Conservation (phyloP, 2,329 filamentous ascomycete species). For the Sporothrix humicola region DNA sequence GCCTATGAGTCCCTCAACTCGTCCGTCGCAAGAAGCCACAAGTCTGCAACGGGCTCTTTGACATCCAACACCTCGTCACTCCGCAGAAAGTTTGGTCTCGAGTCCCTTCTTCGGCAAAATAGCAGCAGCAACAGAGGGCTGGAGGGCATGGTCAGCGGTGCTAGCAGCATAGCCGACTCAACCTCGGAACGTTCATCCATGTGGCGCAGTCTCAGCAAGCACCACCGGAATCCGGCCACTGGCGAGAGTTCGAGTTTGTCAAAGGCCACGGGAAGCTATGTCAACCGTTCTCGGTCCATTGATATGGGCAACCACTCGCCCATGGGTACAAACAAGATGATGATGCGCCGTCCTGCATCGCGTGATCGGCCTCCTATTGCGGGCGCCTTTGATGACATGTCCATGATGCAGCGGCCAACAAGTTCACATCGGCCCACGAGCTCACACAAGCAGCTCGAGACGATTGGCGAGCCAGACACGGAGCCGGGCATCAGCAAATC, state of each 20-base stretch:
- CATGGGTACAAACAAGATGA: slow-evolving; percentile 44
- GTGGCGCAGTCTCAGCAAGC: slow-evolving; percentile 87
- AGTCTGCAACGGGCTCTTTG: slow-evolving; percentile 71
- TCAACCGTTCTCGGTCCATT: slow-evolving; percentile 77
- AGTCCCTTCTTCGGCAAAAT: slow-evolving; percentile 75
- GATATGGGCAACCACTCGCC: slow-evolving; percentile 63
- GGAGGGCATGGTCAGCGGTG: slow-evolving; percentile 27
- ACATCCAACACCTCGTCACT: slow-evolving; percentile 87
- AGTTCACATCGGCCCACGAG: slow-evolving; percentile 58
- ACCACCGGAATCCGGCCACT: slow-evolving; percentile 64
- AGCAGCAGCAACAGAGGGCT: slow-evolving; percentile 61
- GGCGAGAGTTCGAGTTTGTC: slow-evolving; percentile 69
- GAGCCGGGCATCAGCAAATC: slow-evolving; percentile 46
- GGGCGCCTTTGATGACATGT: slow-evolving; percentile 65
- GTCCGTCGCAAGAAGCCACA: slow-evolving; percentile 57
- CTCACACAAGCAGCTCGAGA: slow-evolving; percentile 61
- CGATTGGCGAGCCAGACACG: slow-evolving; percentile 62
- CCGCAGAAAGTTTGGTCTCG: slow-evolving; percentile 81
- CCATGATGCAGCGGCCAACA: slow-evolving; percentile 37
- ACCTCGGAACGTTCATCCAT: slow-evolving; percentile 72
- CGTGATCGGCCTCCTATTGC: slow-evolving; percentile 66
- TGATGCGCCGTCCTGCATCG: slow-evolving; percentile 57
- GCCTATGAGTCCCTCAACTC: slow-evolving; percentile 66
- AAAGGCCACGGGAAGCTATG: slow-evolving; percentile 56
- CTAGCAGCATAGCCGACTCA: slow-evolving; percentile 43